These are phyloP conservation scores for Fusarium nelsonii DNA, from an alignment of 2,329 filamentous ascomycete genomes.

Conservation along the genomic window DNA sequence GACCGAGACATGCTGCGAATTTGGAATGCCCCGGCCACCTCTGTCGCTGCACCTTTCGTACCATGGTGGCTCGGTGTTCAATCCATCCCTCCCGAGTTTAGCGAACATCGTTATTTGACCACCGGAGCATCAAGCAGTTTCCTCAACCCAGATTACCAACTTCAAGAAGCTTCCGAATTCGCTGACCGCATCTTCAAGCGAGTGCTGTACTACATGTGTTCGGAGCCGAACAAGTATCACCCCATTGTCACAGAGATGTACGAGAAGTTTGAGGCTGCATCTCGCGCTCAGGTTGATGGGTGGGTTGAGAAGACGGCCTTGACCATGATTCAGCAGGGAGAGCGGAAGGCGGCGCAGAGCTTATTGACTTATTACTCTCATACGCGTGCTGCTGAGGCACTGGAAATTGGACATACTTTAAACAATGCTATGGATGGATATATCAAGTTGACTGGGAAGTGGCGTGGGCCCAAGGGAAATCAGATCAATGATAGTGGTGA, in stretches of 20 bases:
- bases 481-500: slow-evolving; percentile 44
- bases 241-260: slow-evolving; percentile 31
- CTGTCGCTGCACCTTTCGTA: slow-evolving; percentile 39
- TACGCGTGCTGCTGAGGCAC: slow-evolving; percentile 32
- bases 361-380: slow-evolving; percentile 44
- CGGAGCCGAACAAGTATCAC: slow-evolving; percentile 37
- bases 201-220: slow-evolving; percentile 44
- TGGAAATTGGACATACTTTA: slow-evolving; percentile 34
- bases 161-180: slow-evolving; percentile 41
- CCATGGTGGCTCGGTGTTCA: slow-evolving; percentile 43
- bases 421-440: slow-evolving; percentile 42
- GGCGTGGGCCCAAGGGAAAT: slow-evolving; percentile 36
- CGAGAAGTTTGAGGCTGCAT: slow-evolving; percentile 30
- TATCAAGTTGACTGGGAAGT: slow-evolving; percentile 42
- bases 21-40: slow-evolving; percentile 40
- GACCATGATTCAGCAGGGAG: slow-evolving; percentile 32
- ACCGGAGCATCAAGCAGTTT: slow-evolving; percentile 43
- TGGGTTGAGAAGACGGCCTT: slow-evolving; percentile 43
- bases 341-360: slow-evolving; percentile 31
- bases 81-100: slow-evolving; percentile 39
- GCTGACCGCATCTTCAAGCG: slow-evolving; percentile 42
- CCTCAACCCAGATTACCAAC: slow-evolving; percentile 44
- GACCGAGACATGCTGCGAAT: slow-evolving; percentile 40
- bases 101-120: slow-evolving; percentile 41
- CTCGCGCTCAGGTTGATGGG: slow-evolving; percentile 23